Conservation (phyloP, 495 filamentous ascomycete genomes). For the Bryoglossum gracile region DNA sequence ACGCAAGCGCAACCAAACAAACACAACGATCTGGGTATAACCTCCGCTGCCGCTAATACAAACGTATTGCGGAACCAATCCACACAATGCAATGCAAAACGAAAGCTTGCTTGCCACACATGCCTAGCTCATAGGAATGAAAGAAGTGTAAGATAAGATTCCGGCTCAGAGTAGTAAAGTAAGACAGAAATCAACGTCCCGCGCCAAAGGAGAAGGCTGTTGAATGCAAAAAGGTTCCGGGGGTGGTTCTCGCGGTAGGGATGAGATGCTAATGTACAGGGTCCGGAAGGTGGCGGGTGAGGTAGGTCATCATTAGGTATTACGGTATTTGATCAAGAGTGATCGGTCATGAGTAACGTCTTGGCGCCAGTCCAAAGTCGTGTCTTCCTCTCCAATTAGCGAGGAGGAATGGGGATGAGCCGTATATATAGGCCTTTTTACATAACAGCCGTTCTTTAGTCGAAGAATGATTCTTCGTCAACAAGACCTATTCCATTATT, state of each 20-base stretch:
- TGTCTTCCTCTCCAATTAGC: slow-evolving; percentile 1
- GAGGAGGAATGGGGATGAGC: neutral
- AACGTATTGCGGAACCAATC: neutral
- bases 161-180: too few relatives aligned
- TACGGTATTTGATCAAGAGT: slow-evolving; percentile 9
- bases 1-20: neutral
- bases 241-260: neutral
- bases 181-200: too few relatives aligned
- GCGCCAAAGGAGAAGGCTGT: too few relatives aligned
- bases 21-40: slow-evolving; percentile 12
- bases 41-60: slow-evolving; percentile 1
- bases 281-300: neutral
- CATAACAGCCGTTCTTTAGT: slow-evolving; percentile 8
- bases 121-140: neutral
- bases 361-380: slow-evolving; percentile 21
- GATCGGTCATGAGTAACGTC: slow-evolving; percentile 5
- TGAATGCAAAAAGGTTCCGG: slow-evolving; percentile 4
- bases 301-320: slow-evolving; percentile 16
- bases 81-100: neutral
- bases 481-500: slow-evolving; percentile 18
- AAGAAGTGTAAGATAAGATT: too few relatives aligned
- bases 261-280: neutral
- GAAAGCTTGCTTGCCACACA: too few relatives aligned
- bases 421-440: too few relatives aligned
- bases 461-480: slow-evolving; percentile 26